phyloP scores from a whole-genome alignment of 257 asterid genomes.

The Eucommia ulmoides region DNA sequence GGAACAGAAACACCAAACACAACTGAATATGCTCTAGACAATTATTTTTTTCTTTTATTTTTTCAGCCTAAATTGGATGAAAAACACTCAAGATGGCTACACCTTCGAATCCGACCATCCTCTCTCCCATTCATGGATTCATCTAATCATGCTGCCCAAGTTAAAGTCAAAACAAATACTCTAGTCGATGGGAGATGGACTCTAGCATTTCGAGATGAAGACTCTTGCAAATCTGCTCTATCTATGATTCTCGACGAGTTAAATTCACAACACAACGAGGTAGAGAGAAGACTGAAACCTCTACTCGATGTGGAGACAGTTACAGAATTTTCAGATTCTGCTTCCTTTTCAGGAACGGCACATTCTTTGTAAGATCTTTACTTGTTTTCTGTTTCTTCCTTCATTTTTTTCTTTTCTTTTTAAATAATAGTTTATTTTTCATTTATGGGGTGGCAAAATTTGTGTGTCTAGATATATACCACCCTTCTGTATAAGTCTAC shows the following conservation, averaged over 20 bases:
- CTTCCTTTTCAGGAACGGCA: constrained; percentile 21
- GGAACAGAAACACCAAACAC: not conserved
- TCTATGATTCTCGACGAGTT: constrained; percentile 64
- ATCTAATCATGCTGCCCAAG: constrained; percentile 26
- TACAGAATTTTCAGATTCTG: constrained; percentile 15
- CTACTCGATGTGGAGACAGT: constrained; percentile 37
- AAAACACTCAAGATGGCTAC: constrained; percentile 80
- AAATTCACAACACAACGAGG: constrained; percentile 38
- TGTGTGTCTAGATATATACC: constrained; percentile 22
- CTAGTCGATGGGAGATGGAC: constrained; percentile 97
- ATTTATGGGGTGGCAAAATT: constrained; percentile 22
- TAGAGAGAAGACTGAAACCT: constrained; percentile 54
- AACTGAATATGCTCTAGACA: not conserved
- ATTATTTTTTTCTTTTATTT: constrained; percentile 4
- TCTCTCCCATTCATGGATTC: constrained; percentile 47
- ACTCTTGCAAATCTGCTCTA: constrained; percentile 52
- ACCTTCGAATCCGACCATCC: constrained; percentile 85
- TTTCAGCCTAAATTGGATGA: constrained; percentile 84
- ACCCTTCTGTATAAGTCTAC: constrained; percentile 24
- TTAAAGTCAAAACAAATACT: constrained; percentile 51
- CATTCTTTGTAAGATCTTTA: constrained; percentile 17
- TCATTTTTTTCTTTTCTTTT: constrained; percentile 2
- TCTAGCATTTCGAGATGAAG: constrained; percentile 78
- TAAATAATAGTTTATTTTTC: constrained; percentile 8
- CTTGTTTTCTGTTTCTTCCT: constrained; percentile 8